Evolutionary conservation across 1,284 basidiomycete genomes (phyloP).

Genomic region (Ganoderma boninense): DNA sequence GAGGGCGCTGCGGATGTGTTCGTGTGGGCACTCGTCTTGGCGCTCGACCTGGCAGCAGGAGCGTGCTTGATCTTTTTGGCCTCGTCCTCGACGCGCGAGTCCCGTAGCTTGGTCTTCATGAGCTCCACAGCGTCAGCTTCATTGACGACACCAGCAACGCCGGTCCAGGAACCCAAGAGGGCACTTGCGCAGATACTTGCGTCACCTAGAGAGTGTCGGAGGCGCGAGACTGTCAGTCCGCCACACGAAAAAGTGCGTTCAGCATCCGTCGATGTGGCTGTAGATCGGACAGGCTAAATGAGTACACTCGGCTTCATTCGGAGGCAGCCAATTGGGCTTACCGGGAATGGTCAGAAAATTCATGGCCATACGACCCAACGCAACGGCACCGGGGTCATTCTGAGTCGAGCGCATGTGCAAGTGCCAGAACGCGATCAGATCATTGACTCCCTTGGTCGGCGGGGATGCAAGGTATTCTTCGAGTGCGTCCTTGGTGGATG

Average conservation of each 20-base stretch:
- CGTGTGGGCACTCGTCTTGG: too few species aligned
- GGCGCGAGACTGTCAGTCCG: background rate
- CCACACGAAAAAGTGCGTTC: background rate
- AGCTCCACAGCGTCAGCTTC: background rate
- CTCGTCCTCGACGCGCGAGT: slow-evolving; percentile 26
- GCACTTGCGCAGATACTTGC: background rate
- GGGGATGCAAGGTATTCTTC: background rate
- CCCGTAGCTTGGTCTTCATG: background rate
- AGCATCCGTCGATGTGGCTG: background rate
- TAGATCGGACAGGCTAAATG: background rate
- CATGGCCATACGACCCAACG: background rate
- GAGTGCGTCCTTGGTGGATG: background rate
- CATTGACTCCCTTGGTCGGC: background rate
- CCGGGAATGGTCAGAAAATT: background rate
- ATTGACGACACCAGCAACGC: background rate
- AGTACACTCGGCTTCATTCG: background rate
- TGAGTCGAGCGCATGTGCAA: background rate
- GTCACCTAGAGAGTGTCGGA: background rate
- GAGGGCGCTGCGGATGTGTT: too few species aligned
- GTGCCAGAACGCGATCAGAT: background rate
- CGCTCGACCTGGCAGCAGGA: too few species aligned
- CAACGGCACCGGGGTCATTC: background rate
- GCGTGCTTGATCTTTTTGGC: too few species aligned
- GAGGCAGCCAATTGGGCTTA: too few species aligned
- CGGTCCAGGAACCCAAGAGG: background rate